A percentile compares a stretch with the other conserved stretches of the same genome.
Evolutionary conservation across 2,329 filamentous ascomycete species (phyloP).

Genomic region (Ophiocordyceps polyrhachis-furcata): DNA sequence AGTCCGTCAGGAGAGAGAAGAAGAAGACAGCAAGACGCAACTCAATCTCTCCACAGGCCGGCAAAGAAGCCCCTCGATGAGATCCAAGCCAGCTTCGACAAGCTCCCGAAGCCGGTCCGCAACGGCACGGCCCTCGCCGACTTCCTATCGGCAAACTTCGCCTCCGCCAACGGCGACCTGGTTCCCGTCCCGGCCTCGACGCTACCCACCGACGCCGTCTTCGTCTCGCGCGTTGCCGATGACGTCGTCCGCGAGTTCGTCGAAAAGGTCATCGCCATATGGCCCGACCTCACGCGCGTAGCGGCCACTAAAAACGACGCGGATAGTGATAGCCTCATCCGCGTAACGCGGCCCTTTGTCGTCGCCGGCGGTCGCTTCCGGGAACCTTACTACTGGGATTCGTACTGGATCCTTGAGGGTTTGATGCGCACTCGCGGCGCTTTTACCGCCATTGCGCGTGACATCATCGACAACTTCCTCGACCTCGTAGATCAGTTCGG

Average conservation of each 20-base stretch:
- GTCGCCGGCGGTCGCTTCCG: constrained; percentile 53
- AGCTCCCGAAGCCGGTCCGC: constrained; percentile 37
- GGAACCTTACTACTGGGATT: constrained; percentile 56
- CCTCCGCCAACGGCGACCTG: constrained; percentile 43
- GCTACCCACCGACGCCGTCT: constrained; percentile 36
- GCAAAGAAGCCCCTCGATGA: constrained; percentile 28
- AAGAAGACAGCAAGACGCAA: too few relatives aligned
- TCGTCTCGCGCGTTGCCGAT: constrained; percentile 38
- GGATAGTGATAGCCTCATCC: constrained; percentile 36
- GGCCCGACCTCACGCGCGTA: constrained; percentile 44
- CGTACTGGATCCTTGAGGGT: constrained; percentile 49
- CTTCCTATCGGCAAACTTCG: constrained; percentile 46
- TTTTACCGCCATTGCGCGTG: constrained; percentile 42
- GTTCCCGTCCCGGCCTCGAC: constrained; percentile 29
- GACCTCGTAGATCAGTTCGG: constrained; percentile 46
- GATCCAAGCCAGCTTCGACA: constrained; percentile 40
- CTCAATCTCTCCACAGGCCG: neutral
- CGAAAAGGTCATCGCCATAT: constrained; percentile 46
- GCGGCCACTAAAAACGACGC: neutral
- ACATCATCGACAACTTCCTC: constrained; percentile 52
- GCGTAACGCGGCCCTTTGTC: constrained; percentile 49
- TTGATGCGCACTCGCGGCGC: constrained; percentile 44
- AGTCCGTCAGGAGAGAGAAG: constrained; percentile 5
- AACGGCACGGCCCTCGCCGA: constrained; percentile 44
- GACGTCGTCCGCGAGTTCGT: constrained; percentile 40